Evolutionary conservation across 768 basidiomycete genomes (phyloP), one percentile per base, ranked within the genome.

Genomic region (Boletus barrowsii): DNA sequence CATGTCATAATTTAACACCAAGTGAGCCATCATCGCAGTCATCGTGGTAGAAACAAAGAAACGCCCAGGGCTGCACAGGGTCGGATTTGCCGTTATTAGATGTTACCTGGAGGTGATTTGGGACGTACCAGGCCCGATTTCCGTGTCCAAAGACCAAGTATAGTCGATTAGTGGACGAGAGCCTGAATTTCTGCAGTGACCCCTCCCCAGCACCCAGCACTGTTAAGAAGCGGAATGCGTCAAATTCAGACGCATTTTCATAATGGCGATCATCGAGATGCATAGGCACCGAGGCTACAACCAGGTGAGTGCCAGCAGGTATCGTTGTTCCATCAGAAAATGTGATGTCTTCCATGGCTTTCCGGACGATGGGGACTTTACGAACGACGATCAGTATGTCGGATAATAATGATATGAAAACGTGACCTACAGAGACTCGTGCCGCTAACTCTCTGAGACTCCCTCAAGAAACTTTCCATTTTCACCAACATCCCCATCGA

Each of bases 381-480:
- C 13, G 45, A 47, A 47, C 18, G 49, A 46, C 39, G 22, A 35
- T 67, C 46, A 66, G 33, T 24, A 29, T 10, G 11, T 15, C 41
- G 26, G n/a, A 13, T 11, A 22, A 32, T 9, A 11, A 32, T 14
- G 13, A 42, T 17, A 35, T 18, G 7, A 30, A 40, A 35, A 39
- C 48, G 20, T 15, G 47, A 61, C 73, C 7, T 53, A 74, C 74
- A 61, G 33, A 68, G 61, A 37, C 60, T 70, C 20, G 73, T 65
- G 10, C 71, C 70, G 7, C 68, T 71, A 13, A 70, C 29, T 30
- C 77, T 68, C 56, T 73, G 69, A 3, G 72, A 71, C 55, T 78
- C 77, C 47, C 72, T 73, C 49, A 79, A 47, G 58, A 79, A 77
- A 47, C 76, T 79, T 50, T 78, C 76, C 51, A 76, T 60, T 59